Evolutionary conservation across 2,329 filamentous ascomycete genomes (phyloP).

Genomic region (Hymenoscyphus fructigenus): DNA sequence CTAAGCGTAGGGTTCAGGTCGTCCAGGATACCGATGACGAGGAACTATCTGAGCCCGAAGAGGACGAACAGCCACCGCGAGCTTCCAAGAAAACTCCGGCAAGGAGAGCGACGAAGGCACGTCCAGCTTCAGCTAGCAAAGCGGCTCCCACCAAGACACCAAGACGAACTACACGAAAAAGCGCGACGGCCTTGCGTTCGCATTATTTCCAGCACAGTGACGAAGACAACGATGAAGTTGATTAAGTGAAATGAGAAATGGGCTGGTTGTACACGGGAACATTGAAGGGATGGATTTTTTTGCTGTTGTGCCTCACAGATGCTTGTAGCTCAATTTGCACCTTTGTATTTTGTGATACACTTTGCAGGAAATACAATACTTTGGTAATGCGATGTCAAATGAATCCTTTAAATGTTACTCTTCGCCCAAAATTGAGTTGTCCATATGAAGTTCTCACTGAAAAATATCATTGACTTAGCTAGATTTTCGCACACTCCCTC

Average conservation of each 20-base stretch:
- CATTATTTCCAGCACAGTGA: conserved; percentile 34
- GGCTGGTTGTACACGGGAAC: background rate
- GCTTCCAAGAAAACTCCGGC: background rate
- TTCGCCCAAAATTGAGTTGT: background rate
- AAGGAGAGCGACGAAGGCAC: conserved; percentile 2
- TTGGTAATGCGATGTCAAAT: background rate
- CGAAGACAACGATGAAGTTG: conserved; percentile 26
- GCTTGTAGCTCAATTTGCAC: background rate
- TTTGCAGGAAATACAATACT: background rate
- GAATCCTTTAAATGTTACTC: background rate
- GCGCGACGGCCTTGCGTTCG: conserved; percentile 30
- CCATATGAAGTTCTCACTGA: background rate
- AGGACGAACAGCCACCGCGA: background rate
- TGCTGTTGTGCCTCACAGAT: background rate
- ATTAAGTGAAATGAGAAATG: background rate
- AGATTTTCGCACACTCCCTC: background rate
- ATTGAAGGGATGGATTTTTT: background rate
- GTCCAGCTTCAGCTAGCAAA: conserved; percentile 2
- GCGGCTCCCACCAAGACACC: conserved; percentile 26
- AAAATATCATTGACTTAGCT: background rate
- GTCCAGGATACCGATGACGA: conserved; percentile 3
- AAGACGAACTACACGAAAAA: conserved; percentile 29
- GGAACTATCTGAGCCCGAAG: background rate
- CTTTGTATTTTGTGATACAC: background rate
- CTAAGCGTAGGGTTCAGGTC: background rate